Conservation (phyloP, 768 basidiomycete genomes). For the Ramaria sp. region DNA sequence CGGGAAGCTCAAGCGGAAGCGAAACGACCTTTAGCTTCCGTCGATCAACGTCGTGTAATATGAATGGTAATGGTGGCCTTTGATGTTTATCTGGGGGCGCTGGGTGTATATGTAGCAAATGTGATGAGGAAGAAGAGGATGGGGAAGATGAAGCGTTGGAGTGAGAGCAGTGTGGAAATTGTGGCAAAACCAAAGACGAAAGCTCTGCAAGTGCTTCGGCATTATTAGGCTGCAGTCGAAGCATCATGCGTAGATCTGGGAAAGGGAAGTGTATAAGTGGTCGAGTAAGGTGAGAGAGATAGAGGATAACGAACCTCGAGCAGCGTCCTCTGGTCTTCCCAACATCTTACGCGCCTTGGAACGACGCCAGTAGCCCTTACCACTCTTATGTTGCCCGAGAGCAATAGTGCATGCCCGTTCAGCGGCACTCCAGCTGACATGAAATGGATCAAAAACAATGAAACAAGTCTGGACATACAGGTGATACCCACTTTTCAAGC, state of each 20-base stretch:
- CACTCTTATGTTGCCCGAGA: conserved; percentile 50
- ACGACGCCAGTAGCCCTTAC: conserved; percentile 61
- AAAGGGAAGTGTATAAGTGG: background rate
- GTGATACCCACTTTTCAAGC: conserved; percentile 44
- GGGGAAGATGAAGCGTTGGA: background rate
- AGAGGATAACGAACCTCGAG: conserved; percentile 33
- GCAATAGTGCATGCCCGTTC: conserved; percentile 61
- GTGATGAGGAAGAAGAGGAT: background rate
- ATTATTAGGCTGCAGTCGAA: conserved; percentile 56
- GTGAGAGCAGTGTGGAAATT: background rate
- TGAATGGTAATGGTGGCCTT: conserved; percentile 4
- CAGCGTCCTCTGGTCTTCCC: conserved; percentile 42
- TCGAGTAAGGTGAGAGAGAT: background rate
- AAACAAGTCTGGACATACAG: background rate
- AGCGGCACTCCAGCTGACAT: conserved; percentile 54
- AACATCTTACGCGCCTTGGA: conserved; percentile 58
- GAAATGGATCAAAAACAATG: background rate
- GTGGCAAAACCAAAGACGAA: conserved; percentile 23
- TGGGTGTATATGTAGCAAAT: conserved; percentile 7
- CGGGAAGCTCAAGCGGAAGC: conserved; percentile 6
- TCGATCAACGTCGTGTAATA: conserved; percentile 3
- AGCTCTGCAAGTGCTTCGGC: conserved; percentile 51
- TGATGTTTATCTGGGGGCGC: conserved; percentile 6
- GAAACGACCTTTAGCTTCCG: conserved; percentile 5
- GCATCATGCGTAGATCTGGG: conserved; percentile 48